These are phyloP conservation scores for Phaffia tasmanica DNA, from an alignment of 768 basidiomycete genomes.

Conservation along the genomic window DNA sequence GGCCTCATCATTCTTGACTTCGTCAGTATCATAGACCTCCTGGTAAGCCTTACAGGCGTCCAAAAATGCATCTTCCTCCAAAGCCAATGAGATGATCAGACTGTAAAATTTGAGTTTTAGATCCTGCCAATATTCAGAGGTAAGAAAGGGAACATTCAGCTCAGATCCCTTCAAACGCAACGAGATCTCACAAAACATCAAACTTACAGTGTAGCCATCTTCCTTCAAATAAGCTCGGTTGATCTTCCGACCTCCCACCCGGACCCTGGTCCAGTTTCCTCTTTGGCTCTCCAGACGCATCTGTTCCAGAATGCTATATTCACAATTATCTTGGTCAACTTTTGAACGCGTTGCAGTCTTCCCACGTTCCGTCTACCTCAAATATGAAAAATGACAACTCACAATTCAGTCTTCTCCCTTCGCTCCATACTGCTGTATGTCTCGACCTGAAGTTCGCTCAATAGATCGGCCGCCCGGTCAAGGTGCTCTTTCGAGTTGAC, in stretches of 20 bases:
- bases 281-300: constrained; percentile 58
- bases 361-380: not conserved
- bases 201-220: constrained; percentile 69
- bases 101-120: constrained; percentile 93
- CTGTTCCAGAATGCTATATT: constrained; percentile 66
- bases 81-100: constrained; percentile 87
- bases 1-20: constrained; percentile 68
- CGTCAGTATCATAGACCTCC: constrained; percentile 94
- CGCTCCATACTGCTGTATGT: constrained; percentile 99
- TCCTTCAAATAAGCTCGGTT: constrained; percentile 87
- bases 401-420: constrained; percentile 91
- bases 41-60: constrained; percentile 92
- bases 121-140: constrained; percentile 48
- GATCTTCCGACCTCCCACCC: constrained; percentile 84
- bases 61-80: constrained; percentile 72
- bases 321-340: not conserved
- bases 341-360: not conserved
- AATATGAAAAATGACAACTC: constrained; percentile 18
- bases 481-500: constrained; percentile 52
- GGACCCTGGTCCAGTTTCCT: constrained; percentile 79
- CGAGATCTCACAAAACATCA: not conserved
- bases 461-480: constrained; percentile 76
- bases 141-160: constrained; percentile 1
- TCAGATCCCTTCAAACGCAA: not conserved
- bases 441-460: constrained; percentile 93